Evolutionary conservation across 371 early-diverging fungal genomes (phyloP), one percentile per base, ranked within the genome.

Genomic region (Dinochytrium kinnereticum): DNA sequence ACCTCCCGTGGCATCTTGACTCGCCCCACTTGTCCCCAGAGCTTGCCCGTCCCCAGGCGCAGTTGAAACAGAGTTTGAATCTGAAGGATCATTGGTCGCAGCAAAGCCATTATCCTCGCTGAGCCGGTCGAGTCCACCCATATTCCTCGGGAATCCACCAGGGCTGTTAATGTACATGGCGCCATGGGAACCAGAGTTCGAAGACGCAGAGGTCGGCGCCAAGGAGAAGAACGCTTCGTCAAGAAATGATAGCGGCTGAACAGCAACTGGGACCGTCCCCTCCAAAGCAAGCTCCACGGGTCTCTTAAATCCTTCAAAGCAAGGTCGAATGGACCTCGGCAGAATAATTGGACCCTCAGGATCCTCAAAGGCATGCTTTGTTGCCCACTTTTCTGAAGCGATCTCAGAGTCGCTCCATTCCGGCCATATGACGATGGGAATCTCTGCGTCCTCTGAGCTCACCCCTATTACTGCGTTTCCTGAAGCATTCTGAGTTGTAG

Each of bases 321-420:
- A 53, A 2, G 49, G 31, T 26, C 78, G 39, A 61, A 82, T 59
- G 7, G 76, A 76, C 36, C 79, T 51, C 1, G 85, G 84, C 33
- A 84, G 76, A 26, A 59, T 40, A 5, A 71, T 68, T 15, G 74
- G 66, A 0, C 81, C 80, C 28, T 86, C 86, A 10, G 82, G 82
- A 71, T 86, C 86, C 61, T 86, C 86, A 68, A 84, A 86, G 0
- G 75, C 76, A 61, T 86, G 85, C 69, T 86, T 86, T 1, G 82
- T 78, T 1, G 65, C 72, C 84, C 85, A 87, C 64, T 87, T 87
- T 74, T 87, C 87, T 0, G 83, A 76, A 2, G 77, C 73, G 0
- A 87, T 72, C 44, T 87, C 87, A 0, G 80, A 64, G 39, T 87
- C 87, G 53, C 66, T 74, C 86, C 86, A 87, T 70, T 85, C 86